These are phyloP conservation scores for Pyrenochaeta sp. DNA, from an alignment of 2,329 filamentous ascomycete genomes.

Conservation along the genomic window DNA sequence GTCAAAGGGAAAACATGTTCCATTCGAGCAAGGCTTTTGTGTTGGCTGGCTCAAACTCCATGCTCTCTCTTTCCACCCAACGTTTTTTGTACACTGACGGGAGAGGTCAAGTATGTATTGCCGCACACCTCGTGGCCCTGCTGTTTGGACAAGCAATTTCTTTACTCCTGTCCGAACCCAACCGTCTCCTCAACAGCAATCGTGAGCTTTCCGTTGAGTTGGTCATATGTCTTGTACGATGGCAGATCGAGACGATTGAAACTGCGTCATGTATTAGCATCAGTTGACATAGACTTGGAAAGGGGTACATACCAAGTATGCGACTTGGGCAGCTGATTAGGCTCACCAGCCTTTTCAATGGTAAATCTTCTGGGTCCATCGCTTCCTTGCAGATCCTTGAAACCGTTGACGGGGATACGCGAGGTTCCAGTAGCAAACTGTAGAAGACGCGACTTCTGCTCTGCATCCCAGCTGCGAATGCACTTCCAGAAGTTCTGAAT, in stretches of 20 bases:
- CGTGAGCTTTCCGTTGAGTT: constrained; percentile 86
- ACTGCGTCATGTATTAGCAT: constrained; percentile 57
- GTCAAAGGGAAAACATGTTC: no score
- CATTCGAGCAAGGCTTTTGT: no score
- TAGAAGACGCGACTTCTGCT: constrained; percentile 94
- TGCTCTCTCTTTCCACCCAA: constrained; percentile 2
- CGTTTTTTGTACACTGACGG: background rate
- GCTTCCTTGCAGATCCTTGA: constrained; percentile 97
- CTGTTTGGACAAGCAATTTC: background rate
- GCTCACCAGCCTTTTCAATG: constrained; percentile 95
- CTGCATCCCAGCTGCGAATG: constrained; percentile 94
- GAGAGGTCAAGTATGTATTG: no score
- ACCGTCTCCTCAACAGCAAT: constrained; percentile 99
- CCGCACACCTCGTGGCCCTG: background rate
- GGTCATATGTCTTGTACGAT: constrained; percentile 87
- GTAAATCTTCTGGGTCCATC: constrained; percentile 95
- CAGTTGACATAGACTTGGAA: background rate
- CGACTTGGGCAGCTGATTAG: constrained; percentile 90
- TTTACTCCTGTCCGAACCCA: constrained; percentile 94
- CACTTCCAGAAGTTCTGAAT: constrained; percentile 99
- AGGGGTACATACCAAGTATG: constrained; percentile 84
- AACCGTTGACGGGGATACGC: constrained; percentile 97
- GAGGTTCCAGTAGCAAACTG: constrained; percentile 98
- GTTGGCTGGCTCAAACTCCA: no score
- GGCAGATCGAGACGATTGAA: constrained; percentile 98